phyloP scores from a whole-genome alignment of 805 yeast genomes.

The Candida nemodendra region DNA sequence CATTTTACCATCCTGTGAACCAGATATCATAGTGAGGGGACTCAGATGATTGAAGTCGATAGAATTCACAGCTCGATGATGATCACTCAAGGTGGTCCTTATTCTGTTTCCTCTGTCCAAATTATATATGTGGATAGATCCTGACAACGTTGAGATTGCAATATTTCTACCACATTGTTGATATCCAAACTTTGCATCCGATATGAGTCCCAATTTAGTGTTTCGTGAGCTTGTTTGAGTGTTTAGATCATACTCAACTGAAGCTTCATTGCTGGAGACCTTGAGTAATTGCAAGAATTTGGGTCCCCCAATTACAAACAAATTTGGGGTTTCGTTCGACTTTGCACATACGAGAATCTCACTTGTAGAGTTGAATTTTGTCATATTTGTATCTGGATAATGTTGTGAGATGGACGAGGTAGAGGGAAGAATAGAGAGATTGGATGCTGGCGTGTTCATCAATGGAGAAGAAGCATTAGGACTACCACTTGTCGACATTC shows the following conservation, averaged over 20 bases:
- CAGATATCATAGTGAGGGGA: slow-evolving; percentile 48
- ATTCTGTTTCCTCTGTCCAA: slow-evolving; percentile 30
- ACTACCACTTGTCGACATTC: slow-evolving; percentile 30
- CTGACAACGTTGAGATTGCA: slow-evolving; percentile 48
- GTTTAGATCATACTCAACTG: slow-evolving; percentile 36
- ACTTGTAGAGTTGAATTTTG: slow-evolving; percentile 30
- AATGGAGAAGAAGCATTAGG: slow-evolving; percentile 14
- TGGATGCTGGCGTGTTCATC: slow-evolving; percentile 19
- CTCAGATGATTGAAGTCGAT: slow-evolving; percentile 39
- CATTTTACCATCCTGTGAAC: slow-evolving; percentile 79
- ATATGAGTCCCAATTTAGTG: slow-evolving; percentile 38
- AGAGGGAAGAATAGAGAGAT: slow-evolving; percentile 20
- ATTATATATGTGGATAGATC: slow-evolving; percentile 40
- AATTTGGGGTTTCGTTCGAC: slow-evolving; percentile 33
- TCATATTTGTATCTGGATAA: slow-evolving; percentile 20
- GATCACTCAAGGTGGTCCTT: slow-evolving; percentile 37
- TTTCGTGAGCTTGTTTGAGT: slow-evolving; percentile 30
- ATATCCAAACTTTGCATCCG: slow-evolving; percentile 45
- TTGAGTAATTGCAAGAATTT: slow-evolving; percentile 39
- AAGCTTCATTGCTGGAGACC: slow-evolving; percentile 32
- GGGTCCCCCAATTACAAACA: slow-evolving; percentile 43
- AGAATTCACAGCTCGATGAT: slow-evolving; percentile 46
- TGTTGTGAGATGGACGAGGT: slow-evolving; percentile 26
- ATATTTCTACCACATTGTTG: slow-evolving; percentile 37
- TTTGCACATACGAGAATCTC: slow-evolving; percentile 37